These are phyloP conservation scores for Monosporascus sp. DNA, from an alignment of 2,329 filamentous ascomycete species.

Conservation along the genomic window DNA sequence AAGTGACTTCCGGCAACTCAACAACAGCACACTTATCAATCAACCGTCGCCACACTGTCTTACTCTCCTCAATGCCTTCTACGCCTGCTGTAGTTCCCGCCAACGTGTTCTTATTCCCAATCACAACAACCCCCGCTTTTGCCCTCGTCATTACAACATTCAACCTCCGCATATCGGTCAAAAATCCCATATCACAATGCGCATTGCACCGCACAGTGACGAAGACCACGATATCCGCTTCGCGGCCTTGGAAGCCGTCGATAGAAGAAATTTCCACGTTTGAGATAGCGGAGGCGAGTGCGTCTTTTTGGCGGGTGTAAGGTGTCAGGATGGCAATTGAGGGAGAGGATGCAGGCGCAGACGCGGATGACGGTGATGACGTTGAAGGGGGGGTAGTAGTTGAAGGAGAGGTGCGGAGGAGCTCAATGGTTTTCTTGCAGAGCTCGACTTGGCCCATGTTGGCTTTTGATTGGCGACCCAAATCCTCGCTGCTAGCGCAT, in stretches of 20 bases:
- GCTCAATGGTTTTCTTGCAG: slow-evolving; percentile 27
- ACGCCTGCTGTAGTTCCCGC: no score
- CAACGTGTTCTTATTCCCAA: no score
- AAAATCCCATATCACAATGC: slow-evolving; percentile 31
- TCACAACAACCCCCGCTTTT: no score
- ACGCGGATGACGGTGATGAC: not conserved
- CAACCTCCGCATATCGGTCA: slow-evolving; percentile 33
- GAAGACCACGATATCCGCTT: slow-evolving; percentile 37
- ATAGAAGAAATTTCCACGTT: slow-evolving; percentile 33
- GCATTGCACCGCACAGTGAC: slow-evolving; percentile 37
- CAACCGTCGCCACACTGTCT: no score
- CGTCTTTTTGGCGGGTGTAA: slow-evolving; percentile 31
- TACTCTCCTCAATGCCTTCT: no score
- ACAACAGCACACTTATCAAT: no score
- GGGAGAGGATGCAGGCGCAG: not conserved
- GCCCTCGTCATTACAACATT: slow-evolving; percentile 36
- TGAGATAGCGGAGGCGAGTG: slow-evolving; percentile 19
- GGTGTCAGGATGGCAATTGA: slow-evolving; percentile 35
- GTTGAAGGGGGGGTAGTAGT: not conserved
- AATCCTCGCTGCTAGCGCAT: slow-evolving; percentile 28
- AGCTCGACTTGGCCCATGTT: slow-evolving; percentile 32
- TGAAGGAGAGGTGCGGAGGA: slow-evolving; percentile 15
- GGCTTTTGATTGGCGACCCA: slow-evolving; percentile 32
- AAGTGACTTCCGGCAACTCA: no score
- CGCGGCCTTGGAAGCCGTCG: slow-evolving; percentile 37